Evolutionary conservation across 1,284 basidiomycete species (phyloP).

Genomic region (Tetrapyrgos nigripes): DNA sequence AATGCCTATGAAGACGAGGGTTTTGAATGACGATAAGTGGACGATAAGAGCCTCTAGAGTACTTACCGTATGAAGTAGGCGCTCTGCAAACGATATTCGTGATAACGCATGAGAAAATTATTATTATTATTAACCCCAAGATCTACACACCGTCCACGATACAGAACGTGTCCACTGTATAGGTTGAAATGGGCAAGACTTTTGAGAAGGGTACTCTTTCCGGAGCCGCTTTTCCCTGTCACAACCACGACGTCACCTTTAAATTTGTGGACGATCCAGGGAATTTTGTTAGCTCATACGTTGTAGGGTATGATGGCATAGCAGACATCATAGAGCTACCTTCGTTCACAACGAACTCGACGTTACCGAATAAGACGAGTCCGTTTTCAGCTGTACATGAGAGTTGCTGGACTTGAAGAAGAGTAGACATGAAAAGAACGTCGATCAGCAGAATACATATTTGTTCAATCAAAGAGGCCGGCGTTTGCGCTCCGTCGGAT

Average conservation of each 20-base stretch:
- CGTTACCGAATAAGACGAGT: constrained; percentile 57
- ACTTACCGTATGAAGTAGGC: constrained; percentile 60
- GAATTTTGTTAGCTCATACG: neutral
- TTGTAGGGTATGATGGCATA: neutral
- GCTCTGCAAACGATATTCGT: constrained; percentile 41
- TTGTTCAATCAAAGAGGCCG: no score
- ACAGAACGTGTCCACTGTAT: constrained; percentile 70
- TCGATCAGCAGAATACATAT: no score
- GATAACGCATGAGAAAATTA: constrained; percentile 1
- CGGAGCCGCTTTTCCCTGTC: constrained; percentile 77
- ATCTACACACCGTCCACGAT: constrained; percentile 63
- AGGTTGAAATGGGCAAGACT: constrained; percentile 82
- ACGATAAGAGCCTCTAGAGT: constrained; percentile 13
- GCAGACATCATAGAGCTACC: constrained; percentile 34
- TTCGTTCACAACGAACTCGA: constrained; percentile 67
- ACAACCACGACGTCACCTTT: constrained; percentile 73
- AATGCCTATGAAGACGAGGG: constrained; percentile 55
- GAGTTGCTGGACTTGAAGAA: constrained; percentile 37
- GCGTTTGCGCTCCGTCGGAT: no score
- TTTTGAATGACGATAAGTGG: neutral
- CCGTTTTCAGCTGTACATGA: constrained; percentile 50
- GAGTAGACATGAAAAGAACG: no score
- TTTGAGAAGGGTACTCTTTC: constrained; percentile 85
- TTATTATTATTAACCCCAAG: neutral
- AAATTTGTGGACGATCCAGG: no score